Evolutionary conservation across 108 stramenopile species (phyloP), one percentile per base, ranked within the genome.

Genomic region (Schizochytrium sp.): DNA sequence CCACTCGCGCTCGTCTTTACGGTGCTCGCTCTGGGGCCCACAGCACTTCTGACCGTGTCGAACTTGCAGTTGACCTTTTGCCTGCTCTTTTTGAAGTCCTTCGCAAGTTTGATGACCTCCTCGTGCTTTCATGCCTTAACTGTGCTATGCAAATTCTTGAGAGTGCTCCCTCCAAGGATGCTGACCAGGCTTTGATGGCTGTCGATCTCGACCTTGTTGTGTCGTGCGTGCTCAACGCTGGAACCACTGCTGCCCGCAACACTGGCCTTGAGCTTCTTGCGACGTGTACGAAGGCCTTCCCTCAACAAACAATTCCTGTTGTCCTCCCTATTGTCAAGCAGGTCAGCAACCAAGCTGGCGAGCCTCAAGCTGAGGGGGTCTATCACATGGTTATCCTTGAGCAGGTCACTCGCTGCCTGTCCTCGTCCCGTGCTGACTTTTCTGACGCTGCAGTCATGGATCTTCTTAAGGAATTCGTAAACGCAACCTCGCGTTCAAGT

Each of bases 391-490:
- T 83, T 5, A 55, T 83, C 38, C 76, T 83, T 40, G 76, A 83
- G 76, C 76, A 83, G 47, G 76, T 83, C 5, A 83, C 76, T n/a
- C 76, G 76, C 28, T 83, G 76, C 53, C 45, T 83, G 10, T 47
- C 76, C 2, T 55, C 76, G 0, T 55, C 50, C 45, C 53, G 76
- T 8, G 53, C 47, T 28, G 76, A 83, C 50, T 55, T 55, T 49
- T 5, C 47, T 38, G 47, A 83, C 2, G 53, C 50, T 13, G 50
- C 47, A n/a, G 40, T 83, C 15, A 83, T 83, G 47, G 53, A 83
- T 2, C 50, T 83, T 47, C 47, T 83, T 53, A 55, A 49, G 50
- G 50, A 55, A n/a, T 83, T 83, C 47, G 76, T 83, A 1, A 55
- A 83, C 15, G 76, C 76, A 7, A 7, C 50, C 45, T n/a, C 47